Evolutionary conservation across 163 green algal species (phyloP).

Genomic region (Trebouxiophyceae sp.): DNA sequence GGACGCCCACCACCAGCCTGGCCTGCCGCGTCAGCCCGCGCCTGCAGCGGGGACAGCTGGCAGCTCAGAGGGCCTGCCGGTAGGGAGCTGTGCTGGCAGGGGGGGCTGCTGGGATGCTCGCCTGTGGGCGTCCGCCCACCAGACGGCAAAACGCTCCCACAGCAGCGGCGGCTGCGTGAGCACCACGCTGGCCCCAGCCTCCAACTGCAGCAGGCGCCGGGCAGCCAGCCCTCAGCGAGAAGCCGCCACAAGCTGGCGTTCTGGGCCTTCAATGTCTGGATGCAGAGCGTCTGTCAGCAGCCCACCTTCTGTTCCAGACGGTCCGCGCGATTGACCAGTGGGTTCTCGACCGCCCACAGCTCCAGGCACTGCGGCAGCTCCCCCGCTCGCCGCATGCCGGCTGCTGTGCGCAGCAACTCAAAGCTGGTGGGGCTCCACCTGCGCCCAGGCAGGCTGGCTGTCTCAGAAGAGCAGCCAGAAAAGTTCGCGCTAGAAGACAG

Average conservation of each 20-base stretch:
- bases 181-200: conserved; percentile 58
- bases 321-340: conserved; percentile 31
- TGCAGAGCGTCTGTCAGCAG: too few species aligned
- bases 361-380: conserved; percentile 30
- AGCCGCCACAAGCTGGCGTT: too few species aligned
- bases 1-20: conserved; percentile 41
- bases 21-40: background rate
- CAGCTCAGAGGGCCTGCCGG: too few species aligned
- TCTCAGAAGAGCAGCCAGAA: too few species aligned
- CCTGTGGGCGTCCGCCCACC: conserved; percentile 39
- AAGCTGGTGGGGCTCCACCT: conserved; percentile 42
- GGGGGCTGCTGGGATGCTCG: background rate
- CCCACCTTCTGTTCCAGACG: conserved; percentile 51
- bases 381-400: conserved; percentile 29
- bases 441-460: too few species aligned
- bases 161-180: conserved; percentile 78
- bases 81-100: too few species aligned
- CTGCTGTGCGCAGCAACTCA: conserved; percentile 40
- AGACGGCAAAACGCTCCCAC: conserved; percentile 45
- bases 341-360: conserved; percentile 81
- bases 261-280: too few species aligned
- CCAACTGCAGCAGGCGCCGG: conserved; percentile 33
- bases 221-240: too few species aligned
- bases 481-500: too few species aligned
- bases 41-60: too few species aligned